phyloP scores from a whole-genome alignment of 441 rosid species.

The Brassica hybrid region DNA sequence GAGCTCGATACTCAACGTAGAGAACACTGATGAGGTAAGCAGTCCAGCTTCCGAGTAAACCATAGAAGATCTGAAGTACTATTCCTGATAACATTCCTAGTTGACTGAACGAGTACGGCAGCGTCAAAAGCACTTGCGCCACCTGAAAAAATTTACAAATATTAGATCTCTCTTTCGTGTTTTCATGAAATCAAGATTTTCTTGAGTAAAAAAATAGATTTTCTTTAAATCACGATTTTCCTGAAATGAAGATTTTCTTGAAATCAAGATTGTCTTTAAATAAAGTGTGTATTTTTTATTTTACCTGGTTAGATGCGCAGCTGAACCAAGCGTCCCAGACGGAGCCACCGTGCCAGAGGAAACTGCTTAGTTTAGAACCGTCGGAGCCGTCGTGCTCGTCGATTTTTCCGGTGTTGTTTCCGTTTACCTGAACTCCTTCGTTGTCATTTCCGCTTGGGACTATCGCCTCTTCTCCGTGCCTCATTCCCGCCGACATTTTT shows the following conservation, averaged over 20 bases:
- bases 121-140: conserved; percentile 90
- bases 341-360: conserved; percentile 98
- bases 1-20: conserved; percentile 83
- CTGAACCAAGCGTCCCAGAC: conserved; percentile 99
- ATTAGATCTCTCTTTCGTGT: not conserved
- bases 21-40: conserved; percentile 99
- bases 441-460: conserved; percentile 62
- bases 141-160: conserved; percentile 21
- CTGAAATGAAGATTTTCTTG: not conserved
- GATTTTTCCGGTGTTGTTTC: conserved; percentile 50
- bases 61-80: conserved; percentile 83
- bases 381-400: conserved; percentile 41
- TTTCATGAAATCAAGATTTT: not conserved
- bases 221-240: not conserved
- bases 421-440: conserved; percentile 42
- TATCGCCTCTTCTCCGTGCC: conserved; percentile 85
- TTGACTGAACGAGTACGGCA: conserved; percentile 97
- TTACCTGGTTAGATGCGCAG: conserved; percentile 92
- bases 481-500: conserved; percentile 59
- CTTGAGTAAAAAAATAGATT: not conserved
- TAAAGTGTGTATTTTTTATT: not conserved
- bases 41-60: conserved; percentile 95
- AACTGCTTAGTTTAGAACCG: conserved; percentile 56
- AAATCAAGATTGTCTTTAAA: not conserved
- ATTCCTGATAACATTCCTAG: conserved; percentile 92